These are phyloP conservation scores for Leptomonas pyrrhocoris DNA, from an alignment of 208 protist species.

Conservation along the genomic window DNA sequence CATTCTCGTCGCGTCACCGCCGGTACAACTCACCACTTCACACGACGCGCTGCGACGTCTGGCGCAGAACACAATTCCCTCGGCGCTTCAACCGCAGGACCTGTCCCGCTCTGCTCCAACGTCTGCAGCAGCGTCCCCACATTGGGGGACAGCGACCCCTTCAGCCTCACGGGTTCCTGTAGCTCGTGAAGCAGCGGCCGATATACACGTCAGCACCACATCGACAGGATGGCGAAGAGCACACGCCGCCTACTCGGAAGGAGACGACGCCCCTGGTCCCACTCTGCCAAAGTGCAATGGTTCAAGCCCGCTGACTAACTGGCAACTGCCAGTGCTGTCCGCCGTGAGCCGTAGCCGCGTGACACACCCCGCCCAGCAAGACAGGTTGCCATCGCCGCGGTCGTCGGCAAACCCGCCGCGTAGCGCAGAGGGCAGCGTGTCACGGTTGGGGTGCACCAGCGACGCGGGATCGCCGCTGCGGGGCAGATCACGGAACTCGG, in stretches of 20 bases:
- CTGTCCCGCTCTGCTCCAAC: neutral
- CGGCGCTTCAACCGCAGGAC: neutral
- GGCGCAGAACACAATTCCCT: neutral
- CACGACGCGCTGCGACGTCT: conserved; percentile 12
- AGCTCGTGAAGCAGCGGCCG: neutral
- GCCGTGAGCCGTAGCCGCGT: conserved; percentile 1
- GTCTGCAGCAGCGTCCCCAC: neutral
- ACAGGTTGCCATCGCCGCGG: neutral
- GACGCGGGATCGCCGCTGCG: neutral
- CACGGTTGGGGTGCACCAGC: neutral
- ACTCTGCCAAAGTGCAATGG: no score
- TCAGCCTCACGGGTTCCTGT: neutral
- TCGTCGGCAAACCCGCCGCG: neutral
- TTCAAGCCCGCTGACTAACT: neutral
- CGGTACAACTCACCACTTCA: conserved; percentile 22
- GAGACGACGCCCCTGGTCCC: neutral
- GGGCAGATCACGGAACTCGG: neutral
- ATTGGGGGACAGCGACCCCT: neutral
- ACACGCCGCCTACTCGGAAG: neutral
- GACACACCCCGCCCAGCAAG: neutral
- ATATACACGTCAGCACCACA: neutral
- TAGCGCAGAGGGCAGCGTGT: neutral
- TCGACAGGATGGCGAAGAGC: neutral
- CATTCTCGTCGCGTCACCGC: conserved; percentile 17
- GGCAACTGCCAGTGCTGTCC: conserved; percentile 14